A percentile compares a stretch with the other conserved stretches of the same genome.
phyloP scores from a whole-genome alignment of 2,329 filamentous ascomycete genomes.

The Dactylellina sp. region DNA sequence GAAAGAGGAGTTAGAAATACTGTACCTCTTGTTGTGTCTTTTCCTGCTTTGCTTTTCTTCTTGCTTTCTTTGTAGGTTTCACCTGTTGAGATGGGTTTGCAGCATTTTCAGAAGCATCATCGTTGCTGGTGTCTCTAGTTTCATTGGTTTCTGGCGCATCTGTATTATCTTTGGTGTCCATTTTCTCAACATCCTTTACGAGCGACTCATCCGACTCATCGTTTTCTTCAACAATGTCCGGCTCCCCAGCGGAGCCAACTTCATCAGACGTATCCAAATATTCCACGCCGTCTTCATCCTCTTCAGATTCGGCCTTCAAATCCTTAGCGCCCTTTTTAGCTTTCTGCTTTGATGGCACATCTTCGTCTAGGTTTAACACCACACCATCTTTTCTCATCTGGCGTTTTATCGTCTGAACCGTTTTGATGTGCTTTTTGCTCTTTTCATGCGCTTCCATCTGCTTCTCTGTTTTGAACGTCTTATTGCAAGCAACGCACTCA shows the following conservation, averaged over 20 bases:
- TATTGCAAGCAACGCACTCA: slow-evolving; percentile 82
- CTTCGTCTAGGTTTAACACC: slow-evolving; percentile 68
- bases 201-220: slow-evolving; percentile 37
- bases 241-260: slow-evolving; percentile 32
- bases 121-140: slow-evolving; percentile 5
- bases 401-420: slow-evolving; percentile 79
- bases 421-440: slow-evolving; percentile 95
- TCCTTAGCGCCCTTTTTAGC: slow-evolving; percentile 33
- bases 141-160: slow-evolving; percentile 4
- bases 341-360: slow-evolving; percentile 53
- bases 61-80: slow-evolving; percentile 36
- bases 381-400: slow-evolving; percentile 86
- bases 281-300: slow-evolving; percentile 17
- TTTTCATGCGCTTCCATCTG: slow-evolving; percentile 92
- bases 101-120: slow-evolving; percentile 23
- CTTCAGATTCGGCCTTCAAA: slow-evolving; percentile 54
- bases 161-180: slow-evolving; percentile 11
- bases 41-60: slow-evolving; percentile 38
- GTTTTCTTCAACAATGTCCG: slow-evolving; percentile 55
- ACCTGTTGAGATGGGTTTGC: slow-evolving; percentile 8
- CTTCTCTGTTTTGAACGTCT: slow-evolving; percentile 87
- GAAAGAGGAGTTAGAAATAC: slow-evolving; percentile 1
- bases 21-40: slow-evolving; percentile 42
- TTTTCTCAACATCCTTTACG: slow-evolving; percentile 23
- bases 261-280: slow-evolving; percentile 20